Evolutionary conservation across 108 stramenopile species (phyloP), one percentile per base, ranked within the genome.

Genomic region (Pseudonitzschia multiseries): DNA sequence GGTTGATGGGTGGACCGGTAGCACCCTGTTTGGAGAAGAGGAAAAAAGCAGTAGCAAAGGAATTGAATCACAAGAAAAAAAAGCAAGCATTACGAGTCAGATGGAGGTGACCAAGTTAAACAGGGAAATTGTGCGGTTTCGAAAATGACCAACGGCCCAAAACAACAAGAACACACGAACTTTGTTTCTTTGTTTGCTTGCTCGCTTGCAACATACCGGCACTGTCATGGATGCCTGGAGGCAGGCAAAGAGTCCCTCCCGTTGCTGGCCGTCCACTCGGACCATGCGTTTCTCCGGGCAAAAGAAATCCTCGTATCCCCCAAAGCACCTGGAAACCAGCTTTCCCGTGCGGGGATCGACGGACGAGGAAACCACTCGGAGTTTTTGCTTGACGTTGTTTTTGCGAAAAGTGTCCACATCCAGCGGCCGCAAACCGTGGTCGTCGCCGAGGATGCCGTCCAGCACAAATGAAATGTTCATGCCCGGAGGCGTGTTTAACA

Each of bases 391-490:
- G 6, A 54, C 3, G 69, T 86, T 79, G 72, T 93, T 89, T 13
- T 79, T 62, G 8, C 72, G 59, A 77, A 93, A 93, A n/a, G 84
- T 56, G 43, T 89, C 81, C 75, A 93, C 77, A 53, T 93, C 92
- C 41, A 93, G 76, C 9, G 88, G 89, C 53, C 92, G 79, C 27
- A 93, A 21, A 20, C 92, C 92, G 40, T 83, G 69, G 24, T 86
- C 74, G 48, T 77, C 77, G 44, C 85, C 83, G 87, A 93, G 84
- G 68, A 93, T 87, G 0, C 68, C 76, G 59, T 91, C 89, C 61
- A 93, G 70, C 1, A 93, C 88, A 76, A 85, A 93, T 6, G 83
- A 84, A 21, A 87, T 91, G 69, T 90, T 90, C 76, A 93, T 84
- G 24, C 88, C 89, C 6, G 82, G 81, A 15, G 28, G 61, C 29